Conservation (phyloP, 257 asterid species). For the Solanum neorickii region DNA sequence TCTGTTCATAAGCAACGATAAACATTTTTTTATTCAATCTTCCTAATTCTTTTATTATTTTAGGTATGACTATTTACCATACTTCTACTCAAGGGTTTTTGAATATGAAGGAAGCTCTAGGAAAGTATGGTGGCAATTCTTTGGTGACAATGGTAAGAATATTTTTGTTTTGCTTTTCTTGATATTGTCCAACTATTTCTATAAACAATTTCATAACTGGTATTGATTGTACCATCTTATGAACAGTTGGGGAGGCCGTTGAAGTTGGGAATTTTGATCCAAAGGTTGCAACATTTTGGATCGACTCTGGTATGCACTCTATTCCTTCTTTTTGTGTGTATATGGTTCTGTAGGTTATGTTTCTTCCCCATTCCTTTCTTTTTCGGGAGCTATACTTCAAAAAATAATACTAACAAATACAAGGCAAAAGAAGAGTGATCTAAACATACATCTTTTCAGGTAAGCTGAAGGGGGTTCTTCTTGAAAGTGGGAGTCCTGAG, state of each 20-base stretch:
- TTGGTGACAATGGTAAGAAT: constrained; percentile 75
- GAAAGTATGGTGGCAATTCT: constrained; percentile 98
- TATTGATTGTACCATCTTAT: constrained; percentile 7
- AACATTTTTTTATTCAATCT: not conserved
- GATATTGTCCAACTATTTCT: not conserved
- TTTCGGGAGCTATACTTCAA: not conserved
- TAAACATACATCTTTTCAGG: constrained; percentile 35
- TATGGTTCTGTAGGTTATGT: not conserved
- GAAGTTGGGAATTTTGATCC: constrained; percentile 58
- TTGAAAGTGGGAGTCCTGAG: constrained; percentile 95
- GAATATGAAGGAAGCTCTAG: constrained; percentile 93
- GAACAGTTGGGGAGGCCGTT: constrained; percentile 77
- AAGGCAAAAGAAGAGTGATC: not conserved
- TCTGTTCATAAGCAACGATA: not conserved
- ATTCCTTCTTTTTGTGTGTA: not conserved
- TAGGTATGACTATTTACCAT: constrained; percentile 91
- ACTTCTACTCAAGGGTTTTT: constrained; percentile 88
- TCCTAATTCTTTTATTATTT: not conserved
- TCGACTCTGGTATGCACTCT: constrained; percentile 52
- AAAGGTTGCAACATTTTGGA: constrained; percentile 90
- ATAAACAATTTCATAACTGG: not conserved
- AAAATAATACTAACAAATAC: not conserved
- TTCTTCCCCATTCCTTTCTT: not conserved
- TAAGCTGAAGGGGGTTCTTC: constrained; percentile 79
- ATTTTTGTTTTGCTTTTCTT: not conserved